Evolutionary conservation across 257 asterid species (phyloP).

Genomic region (Rhazya stricta): DNA sequence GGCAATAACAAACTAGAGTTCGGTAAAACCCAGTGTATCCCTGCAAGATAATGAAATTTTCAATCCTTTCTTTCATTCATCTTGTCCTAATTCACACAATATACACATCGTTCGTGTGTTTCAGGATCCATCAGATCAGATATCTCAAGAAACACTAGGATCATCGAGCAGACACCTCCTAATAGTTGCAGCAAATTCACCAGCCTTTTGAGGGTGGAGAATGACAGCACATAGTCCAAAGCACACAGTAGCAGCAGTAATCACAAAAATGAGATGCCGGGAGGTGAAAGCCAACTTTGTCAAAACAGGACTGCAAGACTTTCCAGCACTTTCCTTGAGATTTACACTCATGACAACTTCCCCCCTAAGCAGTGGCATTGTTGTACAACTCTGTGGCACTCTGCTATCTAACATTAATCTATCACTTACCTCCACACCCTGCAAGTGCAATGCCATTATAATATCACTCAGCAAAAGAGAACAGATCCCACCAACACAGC

Average conservation of each 20-base stretch:
- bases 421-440: conserved; percentile 32
- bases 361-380: conserved; percentile 51
- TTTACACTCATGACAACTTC: conserved; percentile 48
- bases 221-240: conserved; percentile 60
- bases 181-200: conserved; percentile 51
- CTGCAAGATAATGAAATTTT: neutral
- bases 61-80: neutral
- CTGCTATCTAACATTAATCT: conserved; percentile 22
- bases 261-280: conserved; percentile 39
- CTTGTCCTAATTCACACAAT: neutral
- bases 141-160: conserved; percentile 9
- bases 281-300: conserved; percentile 31
- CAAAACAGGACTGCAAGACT: conserved; percentile 31
- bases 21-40: neutral
- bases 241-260: conserved; percentile 53
- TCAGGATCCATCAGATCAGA: neutral
- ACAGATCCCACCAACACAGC: neutral
- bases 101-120: conserved; percentile 8
- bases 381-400: conserved; percentile 19
- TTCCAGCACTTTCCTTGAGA: conserved; percentile 31
- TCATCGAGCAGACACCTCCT: conserved; percentile 52
- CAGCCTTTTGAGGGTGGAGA: conserved; percentile 60
- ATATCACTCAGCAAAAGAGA: conserved; percentile 13
- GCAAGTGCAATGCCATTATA: conserved; percentile 21
- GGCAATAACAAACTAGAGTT: neutral